Base-by-base conservation (phyloP, 2,329 filamentous ascomycete species). In the Sclerotinia borealis region DNA sequence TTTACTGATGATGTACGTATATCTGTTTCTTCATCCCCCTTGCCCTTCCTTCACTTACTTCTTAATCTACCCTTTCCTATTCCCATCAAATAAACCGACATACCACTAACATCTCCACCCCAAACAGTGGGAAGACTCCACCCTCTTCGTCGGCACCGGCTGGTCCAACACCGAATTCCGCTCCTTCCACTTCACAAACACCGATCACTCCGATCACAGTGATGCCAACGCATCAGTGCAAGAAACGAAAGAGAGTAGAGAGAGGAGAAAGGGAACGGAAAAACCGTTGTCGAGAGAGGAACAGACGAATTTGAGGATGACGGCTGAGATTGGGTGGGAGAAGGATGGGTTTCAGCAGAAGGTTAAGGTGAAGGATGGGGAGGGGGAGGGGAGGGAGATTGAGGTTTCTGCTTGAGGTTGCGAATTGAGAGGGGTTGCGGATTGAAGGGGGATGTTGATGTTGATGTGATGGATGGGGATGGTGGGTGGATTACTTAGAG, bases 1-100 rank as follows among this genome's bases (percentile, higher is more conserved):
- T 78, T 96, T 67, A 95, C 91, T 0, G 85, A 92, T 68, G 92
- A 96, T 71, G 59, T 62, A 47, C 96, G 87, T 58, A 4, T 25
- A 22, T 37, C 31, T n/a, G 15, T n/a, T 25, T 3, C 22, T 36
- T 48, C 22, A 45, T 3, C 7, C 3, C 7, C 4, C 13, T n/a
- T 17, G 13, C 45, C 7, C 43, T 17, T 27, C 29, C 10, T 29
- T 25, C 27, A 1, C 3, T 4, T 9, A 29, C 1, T 27, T 6
- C 17, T 22, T n/a, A n/a, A n/a, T n/a, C n/a, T n/a, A n/a, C 25
- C 22, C 8, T 31, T 13, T 2, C 17, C 31, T 4, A 13, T 37
- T 25, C 34, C 19, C 11, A n/a, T 27, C 10, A 19, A 3, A 17
- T 4, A 45, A 17, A 39, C 13, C 15, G 1, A 37, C 13, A 56